Percentiles rank a stretch among this genome's conserved stretches.
Conservation (phyloP, 805 yeast species). For the Tetrapisispora nanseiensis region DNA sequence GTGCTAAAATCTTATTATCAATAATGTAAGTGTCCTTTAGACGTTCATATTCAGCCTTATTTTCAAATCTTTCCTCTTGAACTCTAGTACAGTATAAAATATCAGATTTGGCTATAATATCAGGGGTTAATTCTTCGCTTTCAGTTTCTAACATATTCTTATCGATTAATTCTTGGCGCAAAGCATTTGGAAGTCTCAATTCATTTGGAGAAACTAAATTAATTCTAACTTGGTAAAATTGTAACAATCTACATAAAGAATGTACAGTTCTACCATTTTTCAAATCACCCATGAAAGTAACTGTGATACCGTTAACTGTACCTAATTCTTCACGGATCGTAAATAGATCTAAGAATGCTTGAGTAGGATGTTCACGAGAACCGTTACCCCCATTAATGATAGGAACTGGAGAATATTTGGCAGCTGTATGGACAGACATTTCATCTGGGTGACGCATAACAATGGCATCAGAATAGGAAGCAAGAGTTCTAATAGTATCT, state of each 20-base stretch:
- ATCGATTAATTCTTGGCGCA: constrained; percentile 55
- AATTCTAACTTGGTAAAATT: constrained; percentile 85
- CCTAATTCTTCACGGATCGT: constrained; percentile 98
- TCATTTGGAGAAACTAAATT: constrained; percentile 89
- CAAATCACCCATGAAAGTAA: constrained; percentile 98
- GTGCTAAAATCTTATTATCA: constrained; percentile 80
- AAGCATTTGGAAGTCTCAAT: constrained; percentile 67
- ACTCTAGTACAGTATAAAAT: constrained; percentile 96
- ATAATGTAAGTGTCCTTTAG: constrained; percentile 87
- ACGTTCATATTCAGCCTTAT: constrained; percentile 67
- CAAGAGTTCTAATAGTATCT: constrained; percentile 90
- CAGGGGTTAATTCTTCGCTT: constrained; percentile 69
- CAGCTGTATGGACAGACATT: constrained; percentile 86
- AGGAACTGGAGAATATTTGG: constrained; percentile 94
- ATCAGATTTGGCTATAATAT: constrained; percentile 80
- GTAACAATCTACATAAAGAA: constrained; percentile 81
- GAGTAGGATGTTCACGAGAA: constrained; percentile 96
- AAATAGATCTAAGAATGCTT: constrained; percentile 93
- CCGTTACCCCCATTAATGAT: constrained; percentile 98
- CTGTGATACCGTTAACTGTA: constrained; percentile 94
- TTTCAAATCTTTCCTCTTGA: constrained; percentile 89
- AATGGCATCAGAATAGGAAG: constrained; percentile 93
- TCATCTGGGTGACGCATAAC: constrained; percentile 94
- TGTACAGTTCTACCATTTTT: constrained; percentile 98
- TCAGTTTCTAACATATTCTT: constrained; percentile 66